phyloP scores from a whole-genome alignment of 768 basidiomycete genomes.

The Tylopilus intermedius region DNA sequence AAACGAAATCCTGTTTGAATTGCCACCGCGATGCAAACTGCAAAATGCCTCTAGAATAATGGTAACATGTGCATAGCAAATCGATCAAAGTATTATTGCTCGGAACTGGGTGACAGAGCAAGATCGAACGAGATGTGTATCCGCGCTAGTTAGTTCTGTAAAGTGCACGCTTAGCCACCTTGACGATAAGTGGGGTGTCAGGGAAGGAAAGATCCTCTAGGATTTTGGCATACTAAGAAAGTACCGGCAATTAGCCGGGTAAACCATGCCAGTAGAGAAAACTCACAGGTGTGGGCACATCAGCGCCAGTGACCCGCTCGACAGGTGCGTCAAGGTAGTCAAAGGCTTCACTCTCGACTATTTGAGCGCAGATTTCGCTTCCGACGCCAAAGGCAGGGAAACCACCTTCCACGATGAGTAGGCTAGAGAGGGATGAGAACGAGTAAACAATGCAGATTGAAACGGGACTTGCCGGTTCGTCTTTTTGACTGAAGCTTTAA shows the following conservation, averaged over 20 bases:
- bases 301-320: constrained; percentile 95
- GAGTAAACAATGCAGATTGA: not conserved
- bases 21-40: not conserved
- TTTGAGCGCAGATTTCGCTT: constrained; percentile 96
- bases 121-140: constrained; percentile 7
- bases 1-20: not conserved
- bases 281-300: constrained; percentile 92
- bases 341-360: constrained; percentile 95
- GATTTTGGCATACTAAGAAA: constrained; percentile 74
- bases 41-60: constrained; percentile 8
- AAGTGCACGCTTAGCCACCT: constrained; percentile 90
- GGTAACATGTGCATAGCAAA: constrained; percentile 11
- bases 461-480: constrained; percentile 71
- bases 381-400: constrained; percentile 99
- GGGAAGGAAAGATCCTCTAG: constrained; percentile 93
- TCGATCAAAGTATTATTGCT: constrained; percentile 15
- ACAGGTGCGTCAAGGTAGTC: constrained; percentile 98
- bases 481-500: constrained; percentile 96
- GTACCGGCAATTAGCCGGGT: constrained; percentile 10
- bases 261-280: constrained; percentile 3
- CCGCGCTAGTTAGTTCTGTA: constrained; percentile 74
- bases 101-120: constrained; percentile 10
- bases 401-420: constrained; percentile 94
- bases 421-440: constrained; percentile 37
- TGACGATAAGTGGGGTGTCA: constrained; percentile 82